Base-by-base conservation (phyloP, 116 monocot species). In the Iris pallida region DNA sequence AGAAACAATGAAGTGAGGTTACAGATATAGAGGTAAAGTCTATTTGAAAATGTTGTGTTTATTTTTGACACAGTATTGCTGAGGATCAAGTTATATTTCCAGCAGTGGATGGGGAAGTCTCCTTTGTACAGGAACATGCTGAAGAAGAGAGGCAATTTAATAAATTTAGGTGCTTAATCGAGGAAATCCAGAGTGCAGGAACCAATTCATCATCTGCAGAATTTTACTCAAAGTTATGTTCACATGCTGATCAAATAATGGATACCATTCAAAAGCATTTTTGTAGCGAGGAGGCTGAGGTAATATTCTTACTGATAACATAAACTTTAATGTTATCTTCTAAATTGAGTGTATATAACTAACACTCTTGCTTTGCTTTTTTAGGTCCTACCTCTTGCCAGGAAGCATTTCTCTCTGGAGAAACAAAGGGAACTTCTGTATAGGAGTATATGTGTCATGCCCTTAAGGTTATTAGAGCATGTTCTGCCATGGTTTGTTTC, bases 31-130 rank as follows among this genome's bases (percentile, higher is more conserved):
- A 30, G 30, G 30, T 30, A 30, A 30, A 30, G 30, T 51, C 13
- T 51, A 7, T 51, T 51, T 51, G 49, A 51, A 51, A 51, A 9
- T 51, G 13, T 9, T 51, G 7, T 64, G 13, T 13, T 75, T 68
- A 20, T 8, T 68, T 68, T 56, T 41, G 5, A 14, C 76, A 63
- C 86, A 95, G 95, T 74, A 84, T 86, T 71, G 95, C 95, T 53
- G 95, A 95, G 71, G 91, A 95, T 84, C 81, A 91, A 77, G 82
- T 95, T 60, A 88, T 95, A 77, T 95, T 88, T 71, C 95, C 95
- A 74, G 88, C 95, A 11, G 95, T 95, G 5, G 87, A 85, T 84
- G 83, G 85, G 30, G 81, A 86, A 57, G 68, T 91, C 0, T 91
- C 86, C 48, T 95, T 86, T 72, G 91, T 71, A 40, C 68, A 86